Evolutionary conservation across 1,284 basidiomycete genomes (phyloP), one percentile per base, ranked within the genome.

Genomic region (Phellopilus nigrolimitatus): DNA sequence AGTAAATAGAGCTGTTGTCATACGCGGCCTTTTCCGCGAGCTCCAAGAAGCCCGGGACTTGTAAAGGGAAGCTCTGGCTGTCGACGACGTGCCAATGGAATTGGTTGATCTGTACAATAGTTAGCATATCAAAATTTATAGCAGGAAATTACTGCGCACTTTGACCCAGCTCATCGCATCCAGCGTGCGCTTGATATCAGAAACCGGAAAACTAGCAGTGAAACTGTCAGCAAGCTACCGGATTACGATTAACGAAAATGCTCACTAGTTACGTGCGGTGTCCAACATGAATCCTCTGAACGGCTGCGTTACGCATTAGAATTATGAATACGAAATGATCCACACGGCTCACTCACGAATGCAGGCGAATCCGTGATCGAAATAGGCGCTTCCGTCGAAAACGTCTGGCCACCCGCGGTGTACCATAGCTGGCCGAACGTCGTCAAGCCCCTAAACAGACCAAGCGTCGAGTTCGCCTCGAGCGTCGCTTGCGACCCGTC

Each of bases 111-210:
- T n/a, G n/a, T n/a, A n/a, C n/a, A n/a, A n/a, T n/a, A n/a, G n/a
- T 84, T 49, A 12, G 44, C 6, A 37, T 10, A 24, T 44, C n/a
- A n/a, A 25, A 45, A 28, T 19, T 25, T 7, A 7, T 44, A 12
- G 24, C 10, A 28, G 25, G 9, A 25, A 10, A 28, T n/a, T n/a
- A 12, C 8, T 30, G 53, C 71, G 64, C 50, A 89, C 80, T 72
- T 95, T 97, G 57, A 88, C 86, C 78, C 80, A 83, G 56, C 83
- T 84, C 91, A 94, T 93, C 1, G 87, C 82, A 57, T 93, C 86
- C 15, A 97, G 66, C 5, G 84, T 87, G 28, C 84, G 78, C 52
- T 83, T 74, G 60, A 94, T 79, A 59, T 88, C 82, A 0, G 63
- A 44, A 4, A 86, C 73, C 0, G 84, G 76, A 68, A 84, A 88